Conservation (phyloP, 176 grass and related monocot species). For the Triticum aestivum region IWGSC_CS_RefSeq_v2.1 NC_057814.1:618832621-618833120, state of each 20-base stretch:
- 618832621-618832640: too few relatives aligned
- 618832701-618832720: too few relatives aligned
- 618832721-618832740: too few relatives aligned
- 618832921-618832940: constrained; percentile 17
- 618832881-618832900: constrained; percentile 68
- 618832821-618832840: constrained; percentile 67
- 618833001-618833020: constrained; percentile 51
- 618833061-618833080: constrained; percentile 38
- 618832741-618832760: too few relatives aligned
- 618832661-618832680: too few relatives aligned
- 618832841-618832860: constrained; percentile 51
- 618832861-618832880: constrained; percentile 61
- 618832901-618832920: constrained; percentile 9
- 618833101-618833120: constrained; percentile 74
- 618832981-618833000: constrained; percentile 45
- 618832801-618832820: constrained; percentile 45
- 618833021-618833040: constrained; percentile 63
- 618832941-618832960: constrained; percentile 46
- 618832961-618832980: constrained; percentile 46
- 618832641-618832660: too few relatives aligned
- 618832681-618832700: too few relatives aligned
- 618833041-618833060: constrained; percentile 55
- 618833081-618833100: constrained; percentile 54
- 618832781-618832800: constrained; percentile 31
- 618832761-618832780: too few relatives aligned